Conservation (phyloP, 305 asterid species). For the Caryopteris hybrid region DNA sequence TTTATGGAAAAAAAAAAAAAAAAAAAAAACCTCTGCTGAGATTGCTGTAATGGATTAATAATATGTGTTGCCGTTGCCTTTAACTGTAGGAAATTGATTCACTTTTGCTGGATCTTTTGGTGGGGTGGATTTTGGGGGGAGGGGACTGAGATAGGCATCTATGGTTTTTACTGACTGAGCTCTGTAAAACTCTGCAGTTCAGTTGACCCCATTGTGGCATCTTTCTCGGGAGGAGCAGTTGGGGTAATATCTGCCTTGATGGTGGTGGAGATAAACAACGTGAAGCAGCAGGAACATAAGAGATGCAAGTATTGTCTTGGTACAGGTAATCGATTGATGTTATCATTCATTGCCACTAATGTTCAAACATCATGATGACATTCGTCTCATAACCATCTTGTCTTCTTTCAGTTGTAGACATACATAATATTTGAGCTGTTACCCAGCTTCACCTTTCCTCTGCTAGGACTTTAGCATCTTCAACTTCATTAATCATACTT, state of each 20-base stretch:
- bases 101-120: not conserved
- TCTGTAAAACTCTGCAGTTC: constrained; percentile 39
- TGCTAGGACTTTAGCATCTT: not conserved
- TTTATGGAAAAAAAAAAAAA: too few species aligned
- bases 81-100: not conserved
- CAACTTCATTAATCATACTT: not conserved
- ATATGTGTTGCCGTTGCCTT: not conserved
- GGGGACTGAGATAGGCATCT: not conserved
- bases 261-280: constrained; percentile 97
- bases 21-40: too few species aligned
- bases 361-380: not conserved
- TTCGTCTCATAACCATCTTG: not conserved
- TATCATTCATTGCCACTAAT: not conserved
- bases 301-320: constrained; percentile 97
- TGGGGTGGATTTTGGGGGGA: not conserved
- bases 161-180: constrained; percentile 4
- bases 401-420: not conserved
- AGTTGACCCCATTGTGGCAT: constrained; percentile 98
- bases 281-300: constrained; percentile 91
- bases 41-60: not conserved
- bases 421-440: not conserved
- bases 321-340: constrained; percentile 49
- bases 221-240: constrained; percentile 97
- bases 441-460: not conserved
- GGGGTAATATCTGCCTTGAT: constrained; percentile 96